Percentiles rank a stretch among this genome's conserved stretches.
These are phyloP conservation scores for Claviceps africana DNA, from an alignment of 2,329 filamentous ascomycete species.

Conservation along the genomic window DNA sequence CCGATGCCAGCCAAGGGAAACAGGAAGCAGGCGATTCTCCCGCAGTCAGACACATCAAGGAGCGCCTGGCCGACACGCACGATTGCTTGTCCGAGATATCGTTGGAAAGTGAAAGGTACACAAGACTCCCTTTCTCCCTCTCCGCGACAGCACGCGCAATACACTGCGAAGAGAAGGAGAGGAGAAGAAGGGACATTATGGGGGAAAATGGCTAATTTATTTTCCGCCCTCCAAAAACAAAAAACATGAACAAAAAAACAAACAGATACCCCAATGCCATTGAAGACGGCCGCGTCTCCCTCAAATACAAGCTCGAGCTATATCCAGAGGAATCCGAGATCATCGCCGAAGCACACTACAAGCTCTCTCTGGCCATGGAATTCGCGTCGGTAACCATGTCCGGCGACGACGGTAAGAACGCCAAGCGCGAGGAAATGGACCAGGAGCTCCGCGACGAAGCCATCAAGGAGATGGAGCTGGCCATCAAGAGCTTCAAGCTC, in stretches of 20 bases:
- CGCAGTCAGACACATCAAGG: constrained; percentile 50
- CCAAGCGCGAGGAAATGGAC: constrained; percentile 43
- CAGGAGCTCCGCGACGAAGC: constrained; percentile 59
- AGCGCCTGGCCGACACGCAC: constrained; percentile 82
- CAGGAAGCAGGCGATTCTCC: constrained; percentile 27
- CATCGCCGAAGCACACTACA: constrained; percentile 90
- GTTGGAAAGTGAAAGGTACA: constrained; percentile 78
- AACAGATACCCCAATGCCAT: constrained; percentile 70
- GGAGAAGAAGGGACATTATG: neutral
- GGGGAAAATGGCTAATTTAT: neutral
- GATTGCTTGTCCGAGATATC: constrained; percentile 91
- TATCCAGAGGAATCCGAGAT: constrained; percentile 70
- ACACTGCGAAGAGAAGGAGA: neutral
- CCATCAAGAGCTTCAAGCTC: constrained; percentile 57
- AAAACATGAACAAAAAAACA: constrained; percentile 1
- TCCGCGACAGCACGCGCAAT: neutral
- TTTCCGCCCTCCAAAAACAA: no score
- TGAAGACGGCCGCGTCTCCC: constrained; percentile 61
- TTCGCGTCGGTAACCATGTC: constrained; percentile 67
- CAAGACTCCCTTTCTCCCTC: neutral
- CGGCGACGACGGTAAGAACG: constrained; percentile 31
- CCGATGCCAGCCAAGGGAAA: constrained; percentile 28
- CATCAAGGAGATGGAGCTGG: constrained; percentile 54
- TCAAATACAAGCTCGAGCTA: constrained; percentile 65
- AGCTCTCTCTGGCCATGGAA: constrained; percentile 86